A percentile compares a stretch with the other conserved stretches of the same genome.
Evolutionary conservation across 306 rosid species (phyloP).

Genomic region (Pueraria montana): DNA sequence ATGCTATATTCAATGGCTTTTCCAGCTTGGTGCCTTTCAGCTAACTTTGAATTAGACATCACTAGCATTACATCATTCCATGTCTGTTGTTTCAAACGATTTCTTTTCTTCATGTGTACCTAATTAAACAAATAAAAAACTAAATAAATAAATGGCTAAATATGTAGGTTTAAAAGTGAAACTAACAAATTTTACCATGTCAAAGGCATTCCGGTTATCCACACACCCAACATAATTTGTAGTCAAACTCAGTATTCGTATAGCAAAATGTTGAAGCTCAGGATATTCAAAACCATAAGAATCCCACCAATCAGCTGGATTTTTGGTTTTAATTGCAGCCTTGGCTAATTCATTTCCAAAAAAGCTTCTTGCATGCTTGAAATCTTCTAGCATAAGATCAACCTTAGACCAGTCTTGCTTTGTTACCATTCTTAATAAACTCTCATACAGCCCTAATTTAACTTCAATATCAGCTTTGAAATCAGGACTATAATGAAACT

Average conservation of each 20-base stretch:
- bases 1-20: background rate
- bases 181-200: no score
- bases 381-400: background rate
- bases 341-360: background rate
- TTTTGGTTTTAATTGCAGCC: background rate
- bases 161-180: no score
- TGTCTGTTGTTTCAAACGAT: background rate
- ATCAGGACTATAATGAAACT: background rate
- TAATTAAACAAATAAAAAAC: background rate
- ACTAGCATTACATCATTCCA: background rate
- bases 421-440: background rate
- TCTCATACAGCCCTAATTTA: background rate
- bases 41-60: background rate
- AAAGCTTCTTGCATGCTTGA: background rate
- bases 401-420: conserved; percentile 9
- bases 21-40: background rate
- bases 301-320: background rate
- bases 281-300: background rate
- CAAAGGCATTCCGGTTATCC: no score
- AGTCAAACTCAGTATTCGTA: no score
- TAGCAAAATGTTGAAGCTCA: background rate
- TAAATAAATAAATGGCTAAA: no score
- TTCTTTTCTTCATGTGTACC: background rate
- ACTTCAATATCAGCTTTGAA: background rate
- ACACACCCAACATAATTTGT: no score